These are phyloP conservation scores for Rubus idaeus DNA, from an alignment of 306 rosid genomes.

Conservation along the genomic window DNA sequence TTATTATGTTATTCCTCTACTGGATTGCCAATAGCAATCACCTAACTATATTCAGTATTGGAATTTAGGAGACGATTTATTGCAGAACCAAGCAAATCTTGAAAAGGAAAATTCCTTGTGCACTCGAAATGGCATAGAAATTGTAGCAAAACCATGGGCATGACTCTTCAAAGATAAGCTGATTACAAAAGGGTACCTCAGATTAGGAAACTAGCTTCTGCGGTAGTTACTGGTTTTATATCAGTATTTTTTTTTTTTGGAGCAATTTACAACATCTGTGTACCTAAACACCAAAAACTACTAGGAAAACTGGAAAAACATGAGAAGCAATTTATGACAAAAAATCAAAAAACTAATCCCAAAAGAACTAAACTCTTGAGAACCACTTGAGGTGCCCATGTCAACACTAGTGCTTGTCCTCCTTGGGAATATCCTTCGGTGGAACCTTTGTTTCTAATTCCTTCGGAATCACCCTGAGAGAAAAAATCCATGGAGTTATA, in stretches of 20 bases:
- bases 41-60: neutral
- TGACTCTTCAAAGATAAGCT: neutral
- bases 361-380: neutral
- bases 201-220: neutral
- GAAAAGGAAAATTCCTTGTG: neutral
- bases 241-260: too few relatives aligned
- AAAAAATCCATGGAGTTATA: neutral
- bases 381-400: neutral
- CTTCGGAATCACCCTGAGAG: neutral
- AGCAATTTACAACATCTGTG: neutral
- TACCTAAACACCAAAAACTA: neutral
- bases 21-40: neutral
- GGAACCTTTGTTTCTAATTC: conserved; percentile 9
- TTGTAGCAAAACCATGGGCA: neutral
- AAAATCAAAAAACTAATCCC: neutral
- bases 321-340: neutral
- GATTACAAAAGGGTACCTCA: neutral
- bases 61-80: neutral
- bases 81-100: neutral
- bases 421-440: neutral
- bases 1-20: neutral
- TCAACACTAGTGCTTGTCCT: neutral
- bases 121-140: neutral
- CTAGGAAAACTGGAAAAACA: neutral
- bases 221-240: neutral